Percentiles rank a stretch among this genome's conserved stretches.
These are phyloP conservation scores for Vigna unguiculata DNA, from an alignment of 306 rosid genomes.

Conservation along the genomic window DNA sequence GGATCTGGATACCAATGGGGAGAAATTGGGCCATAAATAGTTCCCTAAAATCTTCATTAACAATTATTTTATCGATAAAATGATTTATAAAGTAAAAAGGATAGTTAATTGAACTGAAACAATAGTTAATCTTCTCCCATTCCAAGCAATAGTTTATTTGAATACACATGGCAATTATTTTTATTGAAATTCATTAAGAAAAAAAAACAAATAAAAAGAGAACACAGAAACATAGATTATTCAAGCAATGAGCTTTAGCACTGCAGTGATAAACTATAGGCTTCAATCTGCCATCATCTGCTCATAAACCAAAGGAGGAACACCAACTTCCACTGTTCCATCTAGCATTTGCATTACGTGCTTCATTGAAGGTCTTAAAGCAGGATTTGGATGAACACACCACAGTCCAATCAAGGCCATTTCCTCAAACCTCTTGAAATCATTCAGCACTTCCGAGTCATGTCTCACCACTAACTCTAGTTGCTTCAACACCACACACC, in stretches of 20 bases:
- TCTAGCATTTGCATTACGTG: constrained; percentile 51
- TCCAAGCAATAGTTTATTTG: too few species aligned
- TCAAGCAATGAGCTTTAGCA: not conserved
- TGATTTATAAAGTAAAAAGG: too few species aligned
- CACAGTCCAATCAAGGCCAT: constrained; percentile 51
- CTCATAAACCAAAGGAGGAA: constrained; percentile 50
- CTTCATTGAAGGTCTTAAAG: constrained; percentile 55
- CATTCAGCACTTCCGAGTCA: constrained; percentile 45
- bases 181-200: not conserved
- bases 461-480: constrained; percentile 41
- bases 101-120: too few species aligned
- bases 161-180: too few species aligned
- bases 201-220: not conserved
- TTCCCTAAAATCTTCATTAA: too few species aligned
- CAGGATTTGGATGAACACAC: constrained; percentile 48
- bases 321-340: constrained; percentile 47
- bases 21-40: too few species aligned
- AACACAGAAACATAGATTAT: not conserved
- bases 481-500: constrained; percentile 27
- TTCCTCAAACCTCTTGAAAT: constrained; percentile 53
- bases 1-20: too few species aligned
- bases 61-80: too few species aligned
- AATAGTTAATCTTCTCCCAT: too few species aligned
- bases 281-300: constrained; percentile 11
- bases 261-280: constrained; percentile 29